A percentile compares a stretch with the other conserved stretches of the same genome.
phyloP scores from a whole-genome alignment of 768 basidiomycete species.

The Auricularia auricula-judae region DNA sequence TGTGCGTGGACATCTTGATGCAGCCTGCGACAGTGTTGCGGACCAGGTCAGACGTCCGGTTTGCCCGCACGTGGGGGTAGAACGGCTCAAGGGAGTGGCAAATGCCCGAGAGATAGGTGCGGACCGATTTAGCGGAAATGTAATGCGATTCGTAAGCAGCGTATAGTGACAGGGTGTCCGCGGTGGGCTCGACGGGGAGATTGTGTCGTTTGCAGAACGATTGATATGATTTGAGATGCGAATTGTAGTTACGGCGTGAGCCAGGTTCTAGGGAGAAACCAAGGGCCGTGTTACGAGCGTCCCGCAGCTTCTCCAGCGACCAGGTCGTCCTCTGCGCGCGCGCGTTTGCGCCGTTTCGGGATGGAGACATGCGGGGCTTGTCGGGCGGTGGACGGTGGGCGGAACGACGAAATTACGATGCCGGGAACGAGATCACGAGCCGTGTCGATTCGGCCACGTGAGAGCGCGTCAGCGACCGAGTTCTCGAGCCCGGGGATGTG shows the following conservation, averaged over 20 bases:
- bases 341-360: not conserved
- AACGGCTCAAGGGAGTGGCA: constrained; percentile 20
- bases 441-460: not conserved
- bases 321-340: not conserved
- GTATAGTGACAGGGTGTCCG: constrained; percentile 26
- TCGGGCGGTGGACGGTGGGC: not conserved
- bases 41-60: constrained; percentile 17
- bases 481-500: not conserved
- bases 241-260: constrained; percentile 6
- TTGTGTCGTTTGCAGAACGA: constrained; percentile 22
- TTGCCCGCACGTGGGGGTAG: constrained; percentile 18
- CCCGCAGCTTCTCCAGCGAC: not conserved
- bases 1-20: constrained; percentile 10
- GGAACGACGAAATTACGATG: not conserved
- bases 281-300: not conserved
- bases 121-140: constrained; percentile 26
- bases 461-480: not conserved
- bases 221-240: constrained; percentile 27
- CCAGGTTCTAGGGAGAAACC: not conserved
- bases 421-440: not conserved
- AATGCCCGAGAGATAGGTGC: constrained; percentile 28
- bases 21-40: constrained; percentile 21
- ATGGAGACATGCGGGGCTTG: not conserved
- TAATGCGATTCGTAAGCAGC: constrained; percentile 24
- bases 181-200: constrained; percentile 25